Evolutionary conservation across 2,329 filamentous ascomycete genomes (phyloP), one percentile per base, ranked within the genome.

Genomic region (Botrytis paeoniae): DNA sequence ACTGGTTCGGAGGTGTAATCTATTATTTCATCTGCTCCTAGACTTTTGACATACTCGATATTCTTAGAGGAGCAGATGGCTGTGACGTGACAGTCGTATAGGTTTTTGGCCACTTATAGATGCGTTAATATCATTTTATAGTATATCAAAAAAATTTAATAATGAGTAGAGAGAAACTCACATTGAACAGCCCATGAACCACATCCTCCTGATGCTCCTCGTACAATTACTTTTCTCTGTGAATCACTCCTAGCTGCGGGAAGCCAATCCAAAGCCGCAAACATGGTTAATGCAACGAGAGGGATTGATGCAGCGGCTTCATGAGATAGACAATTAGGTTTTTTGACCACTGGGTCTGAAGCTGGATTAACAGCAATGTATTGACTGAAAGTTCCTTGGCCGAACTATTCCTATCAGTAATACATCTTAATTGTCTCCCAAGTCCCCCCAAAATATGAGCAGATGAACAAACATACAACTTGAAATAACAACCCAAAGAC

Each of bases 251-350:
- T 62, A 48, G 68, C 41, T 25, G 72, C 63, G 39, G 77, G 78
- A n/a, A 80, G 71, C 78, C 78, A 80, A 45, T 76, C 75, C 35
- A 80, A 72, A 70, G 78, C 78, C 18, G 78, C 73, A 37, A 84
- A 79, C 1, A 83, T 82, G 22, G 84, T 85, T 69, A 84, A 75
- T 12, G 80, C 81, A 18, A 83, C 83, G n/a, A 85, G 77, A 14
- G 84, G 84, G 32, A 85, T 80, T 0, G 83, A 83, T 20, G 84
- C 83, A 39, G 84, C 84, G 48, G 84, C 81, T 41, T 80, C 80
- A 71, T 85, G 84, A 2, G 82, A 82, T 8, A 85, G 71, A 41
- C 79, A 80, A 18, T 77, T 78, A 0, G 85, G 84, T 74, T 85
- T 86, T 70, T 77, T 77, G 32, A 75, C 77, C 60, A 80, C 70